phyloP scores from a whole-genome alignment of 768 basidiomycete genomes.

The Lyophyllum shimeji region DNA sequence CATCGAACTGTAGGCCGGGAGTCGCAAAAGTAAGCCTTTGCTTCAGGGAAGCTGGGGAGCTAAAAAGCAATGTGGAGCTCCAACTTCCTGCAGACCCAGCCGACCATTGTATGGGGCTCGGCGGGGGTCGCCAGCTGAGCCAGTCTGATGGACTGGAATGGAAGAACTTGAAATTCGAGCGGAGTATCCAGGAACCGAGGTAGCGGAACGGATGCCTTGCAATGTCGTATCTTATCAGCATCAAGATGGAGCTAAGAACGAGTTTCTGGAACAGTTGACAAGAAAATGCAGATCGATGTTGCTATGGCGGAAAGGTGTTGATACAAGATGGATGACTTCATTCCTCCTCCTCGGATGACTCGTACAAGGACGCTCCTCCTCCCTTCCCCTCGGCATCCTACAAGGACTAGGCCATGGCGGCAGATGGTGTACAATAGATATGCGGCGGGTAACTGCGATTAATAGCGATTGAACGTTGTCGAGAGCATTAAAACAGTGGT shows the following conservation, averaged over 20 bases:
- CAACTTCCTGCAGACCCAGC: background rate
- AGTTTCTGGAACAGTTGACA: constrained; percentile 14
- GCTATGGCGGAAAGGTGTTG: constrained; percentile 22
- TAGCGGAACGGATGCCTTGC: constrained; percentile 16
- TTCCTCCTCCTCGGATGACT: constrained; percentile 28
- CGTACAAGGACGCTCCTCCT: constrained; percentile 17
- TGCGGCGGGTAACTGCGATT: constrained; percentile 8
- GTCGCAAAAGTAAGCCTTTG: background rate
- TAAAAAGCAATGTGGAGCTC: background rate
- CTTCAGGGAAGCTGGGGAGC: background rate
- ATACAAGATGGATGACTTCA: constrained; percentile 37
- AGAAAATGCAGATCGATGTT: constrained; percentile 24
- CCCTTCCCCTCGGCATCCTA: constrained; percentile 7
- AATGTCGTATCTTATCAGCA: constrained; percentile 6
- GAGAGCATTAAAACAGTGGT: constrained; percentile 20
- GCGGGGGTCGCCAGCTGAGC: background rate
- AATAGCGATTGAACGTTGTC: constrained; percentile 12
- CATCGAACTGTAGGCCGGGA: background rate
- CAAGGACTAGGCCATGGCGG: constrained; percentile 16
- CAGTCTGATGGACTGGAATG: background rate
- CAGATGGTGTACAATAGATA: constrained; percentile 15
- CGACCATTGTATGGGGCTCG: background rate
- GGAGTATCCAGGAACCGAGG: constrained; percentile 16
- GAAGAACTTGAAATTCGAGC: background rate
- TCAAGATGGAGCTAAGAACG: constrained; percentile 3